These are phyloP conservation scores for Crithidia brevicula DNA, from an alignment of 208 protist species.

Conservation along the genomic window DNA sequence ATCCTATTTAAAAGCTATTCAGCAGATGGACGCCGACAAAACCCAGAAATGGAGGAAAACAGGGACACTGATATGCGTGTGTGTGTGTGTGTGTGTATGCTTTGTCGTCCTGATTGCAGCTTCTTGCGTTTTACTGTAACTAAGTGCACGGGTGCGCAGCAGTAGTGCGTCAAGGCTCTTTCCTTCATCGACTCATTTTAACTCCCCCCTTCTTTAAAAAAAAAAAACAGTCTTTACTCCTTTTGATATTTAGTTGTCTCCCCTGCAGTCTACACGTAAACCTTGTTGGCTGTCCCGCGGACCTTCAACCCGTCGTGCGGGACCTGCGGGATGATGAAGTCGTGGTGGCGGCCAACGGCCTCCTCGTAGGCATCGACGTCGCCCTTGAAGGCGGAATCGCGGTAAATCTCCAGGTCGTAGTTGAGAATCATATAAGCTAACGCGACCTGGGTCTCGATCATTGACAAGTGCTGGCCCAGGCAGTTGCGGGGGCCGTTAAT, in stretches of 20 bases:
- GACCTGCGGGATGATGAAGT: slow-evolving; percentile 85
- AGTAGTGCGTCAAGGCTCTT: too few species aligned
- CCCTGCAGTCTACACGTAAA: slow-evolving; percentile 16
- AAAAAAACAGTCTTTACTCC: not conserved
- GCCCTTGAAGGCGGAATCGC: slow-evolving; percentile 29
- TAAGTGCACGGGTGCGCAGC: too few species aligned
- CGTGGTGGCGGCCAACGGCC: slow-evolving; percentile 75
- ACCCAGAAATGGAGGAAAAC: too few species aligned
- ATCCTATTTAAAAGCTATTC: too few species aligned
- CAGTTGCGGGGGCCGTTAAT: slow-evolving; percentile 94
- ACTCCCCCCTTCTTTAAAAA: not conserved
- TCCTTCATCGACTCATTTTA: not conserved
- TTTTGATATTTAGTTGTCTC: not conserved
- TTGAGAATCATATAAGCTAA: slow-evolving; percentile 76
- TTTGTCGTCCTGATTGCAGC: too few species aligned
- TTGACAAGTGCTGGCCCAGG: slow-evolving; percentile 90
- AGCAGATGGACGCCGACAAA: too few species aligned
- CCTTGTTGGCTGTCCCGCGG: slow-evolving; percentile 35
- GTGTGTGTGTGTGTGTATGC: too few species aligned
- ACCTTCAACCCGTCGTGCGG: slow-evolving; percentile 84
- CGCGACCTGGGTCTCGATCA: slow-evolving; percentile 89
- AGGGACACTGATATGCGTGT: too few species aligned
- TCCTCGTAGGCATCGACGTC: slow-evolving; percentile 47
- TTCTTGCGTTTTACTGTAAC: too few species aligned
- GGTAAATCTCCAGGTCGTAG: slow-evolving; percentile 74